A percentile compares a stretch with the other conserved stretches of the same genome.
Evolutionary conservation across 2,329 filamentous ascomycete genomes (phyloP).

Genomic region (Diaporthe aspalathi): DNA sequence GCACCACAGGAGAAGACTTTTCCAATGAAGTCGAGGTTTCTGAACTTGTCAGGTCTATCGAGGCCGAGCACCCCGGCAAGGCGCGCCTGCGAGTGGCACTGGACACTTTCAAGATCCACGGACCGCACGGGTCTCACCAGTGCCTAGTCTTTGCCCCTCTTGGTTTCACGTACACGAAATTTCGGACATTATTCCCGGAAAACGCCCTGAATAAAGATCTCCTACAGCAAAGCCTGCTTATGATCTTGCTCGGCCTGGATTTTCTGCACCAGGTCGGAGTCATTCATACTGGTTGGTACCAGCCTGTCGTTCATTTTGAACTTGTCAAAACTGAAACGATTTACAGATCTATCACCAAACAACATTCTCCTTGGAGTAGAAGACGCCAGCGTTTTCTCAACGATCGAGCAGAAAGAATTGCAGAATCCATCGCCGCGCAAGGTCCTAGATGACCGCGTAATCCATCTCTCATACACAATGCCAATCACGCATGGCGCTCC

Average conservation of each 20-base stretch:
- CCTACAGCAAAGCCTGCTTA: conserved; percentile 33
- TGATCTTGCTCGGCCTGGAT: conserved; percentile 40
- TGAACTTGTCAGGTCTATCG: too few relatives aligned
- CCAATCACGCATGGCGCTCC: conserved; percentile 43
- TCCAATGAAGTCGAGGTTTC: too few relatives aligned
- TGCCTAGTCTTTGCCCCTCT: too few relatives aligned
- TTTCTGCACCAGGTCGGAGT: conserved; percentile 41
- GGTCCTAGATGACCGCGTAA: conserved; percentile 44
- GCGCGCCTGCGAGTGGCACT: too few relatives aligned
- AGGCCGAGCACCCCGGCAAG: too few relatives aligned
- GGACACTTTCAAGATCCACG: too few relatives aligned
- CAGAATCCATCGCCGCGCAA: conserved; percentile 44
- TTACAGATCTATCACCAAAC: conserved; percentile 45
- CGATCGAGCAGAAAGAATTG: conserved; percentile 40
- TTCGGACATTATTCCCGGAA: too few relatives aligned
- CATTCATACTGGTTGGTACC: conserved; percentile 42
- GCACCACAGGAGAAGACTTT: too few relatives aligned
- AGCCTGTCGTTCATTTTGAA: not conserved
- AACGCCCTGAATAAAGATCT: conserved; percentile 26
- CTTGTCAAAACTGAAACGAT: not conserved
- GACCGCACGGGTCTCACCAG: too few relatives aligned
- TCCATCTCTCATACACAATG: conserved; percentile 46
- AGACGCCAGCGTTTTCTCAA: conserved; percentile 38
- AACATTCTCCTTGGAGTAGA: conserved; percentile 44
- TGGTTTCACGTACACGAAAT: too few relatives aligned